Conservation (phyloP, 805 yeast genomes). For the Yarrowia sp. region DNA sequence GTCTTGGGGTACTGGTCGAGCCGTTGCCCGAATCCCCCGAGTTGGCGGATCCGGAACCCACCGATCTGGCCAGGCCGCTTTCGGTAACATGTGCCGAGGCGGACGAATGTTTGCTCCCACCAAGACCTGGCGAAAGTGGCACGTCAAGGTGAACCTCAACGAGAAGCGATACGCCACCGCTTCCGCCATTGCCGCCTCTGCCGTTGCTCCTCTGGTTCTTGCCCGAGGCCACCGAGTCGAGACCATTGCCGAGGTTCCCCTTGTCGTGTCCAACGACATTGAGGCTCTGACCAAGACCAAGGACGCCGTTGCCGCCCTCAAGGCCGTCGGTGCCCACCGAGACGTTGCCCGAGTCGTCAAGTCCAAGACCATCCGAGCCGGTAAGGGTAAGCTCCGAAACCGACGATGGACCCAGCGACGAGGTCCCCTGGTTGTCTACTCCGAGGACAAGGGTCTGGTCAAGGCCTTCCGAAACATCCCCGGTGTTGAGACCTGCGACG, state of each 20-base stretch:
- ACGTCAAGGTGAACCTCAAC: slow-evolving; percentile 99
- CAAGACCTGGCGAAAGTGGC: slow-evolving; percentile 99
- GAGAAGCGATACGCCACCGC: slow-evolving; percentile 99
- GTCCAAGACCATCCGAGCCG: slow-evolving; percentile 99
- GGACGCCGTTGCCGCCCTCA: slow-evolving; percentile 97
- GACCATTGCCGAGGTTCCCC: slow-evolving; percentile 97
- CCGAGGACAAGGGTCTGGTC: slow-evolving; percentile 95
- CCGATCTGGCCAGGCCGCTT: slow-evolving; percentile 99
- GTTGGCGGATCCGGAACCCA: slow-evolving; percentile 99
- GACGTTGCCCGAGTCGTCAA: slow-evolving; percentile 97
- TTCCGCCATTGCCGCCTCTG: slow-evolving; percentile 99
- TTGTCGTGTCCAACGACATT: slow-evolving; percentile 91
- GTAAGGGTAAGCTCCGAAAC: slow-evolving; percentile 99
- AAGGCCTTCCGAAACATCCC: slow-evolving; percentile 99
- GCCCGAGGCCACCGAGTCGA: slow-evolving; percentile 99
- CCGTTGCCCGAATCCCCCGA: slow-evolving; percentile 99
- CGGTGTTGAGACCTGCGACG: slow-evolving; percentile 98
- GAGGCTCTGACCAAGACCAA: slow-evolving; percentile 96
- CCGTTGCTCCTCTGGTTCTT: slow-evolving; percentile 95
- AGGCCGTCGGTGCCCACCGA: slow-evolving; percentile 98
- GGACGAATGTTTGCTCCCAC: slow-evolving; percentile 99
- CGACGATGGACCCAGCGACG: slow-evolving; percentile 99
- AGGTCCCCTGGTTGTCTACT: slow-evolving; percentile 99
- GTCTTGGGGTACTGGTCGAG: slow-evolving; percentile 99
- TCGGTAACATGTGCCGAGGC: slow-evolving; percentile 99